Conservation (phyloP, 2,329 filamentous ascomycete species). For the Colletotrichum noveboracense region DNA sequence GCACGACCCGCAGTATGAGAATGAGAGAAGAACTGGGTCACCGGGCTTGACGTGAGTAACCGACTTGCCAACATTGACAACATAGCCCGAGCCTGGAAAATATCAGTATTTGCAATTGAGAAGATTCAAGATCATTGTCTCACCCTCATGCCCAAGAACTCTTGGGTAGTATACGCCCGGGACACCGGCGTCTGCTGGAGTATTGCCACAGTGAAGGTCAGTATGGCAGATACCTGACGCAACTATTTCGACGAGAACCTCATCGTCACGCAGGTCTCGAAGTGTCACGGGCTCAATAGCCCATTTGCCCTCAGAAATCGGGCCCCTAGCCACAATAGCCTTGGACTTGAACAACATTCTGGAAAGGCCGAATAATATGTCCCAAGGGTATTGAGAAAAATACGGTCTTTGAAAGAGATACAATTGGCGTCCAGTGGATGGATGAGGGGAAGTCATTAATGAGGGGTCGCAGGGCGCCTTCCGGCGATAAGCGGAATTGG, state of each 20-base stretch:
- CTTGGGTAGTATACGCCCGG: conserved; percentile 25
- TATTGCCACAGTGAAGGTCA: conserved; percentile 51
- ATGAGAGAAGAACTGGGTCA: conserved; percentile 58
- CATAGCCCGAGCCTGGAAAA: conserved; percentile 46
- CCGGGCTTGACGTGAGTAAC: conserved; percentile 53
- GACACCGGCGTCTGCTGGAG: conserved; percentile 4
- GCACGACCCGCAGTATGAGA: conserved; percentile 43
- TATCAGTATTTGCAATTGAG: neutral
- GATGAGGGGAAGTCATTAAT: neutral
- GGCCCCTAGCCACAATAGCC: conserved; percentile 34
- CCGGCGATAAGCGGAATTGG: neutral
- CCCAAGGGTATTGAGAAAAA: neutral
- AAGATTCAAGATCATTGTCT: neutral
- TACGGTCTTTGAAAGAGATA: neutral
- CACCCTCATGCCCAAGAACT: conserved; percentile 60
- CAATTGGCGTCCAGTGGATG: neutral
- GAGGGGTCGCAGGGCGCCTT: neutral
- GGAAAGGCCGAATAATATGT: neutral
- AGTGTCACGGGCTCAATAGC: conserved; percentile 33
- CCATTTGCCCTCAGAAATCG: conserved; percentile 36
- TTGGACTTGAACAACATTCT: conserved; percentile 30
- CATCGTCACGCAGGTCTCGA: conserved; percentile 36
- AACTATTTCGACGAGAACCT: conserved; percentile 57
- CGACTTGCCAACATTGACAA: conserved; percentile 45
- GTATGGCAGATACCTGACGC: conserved; percentile 62